Percentiles rank a stretch among this genome's conserved stretches.
Evolutionary conservation across 2,329 filamentous ascomycete species (phyloP).

Genomic region (Fonsecaea erecta): DNA sequence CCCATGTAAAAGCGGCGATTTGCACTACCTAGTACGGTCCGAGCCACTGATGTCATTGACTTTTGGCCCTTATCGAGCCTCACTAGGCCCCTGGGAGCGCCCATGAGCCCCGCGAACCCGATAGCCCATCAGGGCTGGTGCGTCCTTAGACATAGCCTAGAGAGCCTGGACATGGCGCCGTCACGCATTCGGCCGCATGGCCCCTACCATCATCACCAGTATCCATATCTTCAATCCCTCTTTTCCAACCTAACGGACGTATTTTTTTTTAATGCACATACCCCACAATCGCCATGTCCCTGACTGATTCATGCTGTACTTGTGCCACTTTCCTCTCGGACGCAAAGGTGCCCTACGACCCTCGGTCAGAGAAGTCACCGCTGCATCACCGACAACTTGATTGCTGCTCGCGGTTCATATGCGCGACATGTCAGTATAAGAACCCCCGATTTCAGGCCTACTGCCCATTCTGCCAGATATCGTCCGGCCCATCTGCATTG

Average conservation of each 20-base stretch:
- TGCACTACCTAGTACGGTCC: not conserved
- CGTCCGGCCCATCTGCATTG: slow-evolving; percentile 62
- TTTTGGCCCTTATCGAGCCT: not conserved
- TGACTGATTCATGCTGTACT: slow-evolving; percentile 63
- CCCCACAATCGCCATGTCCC: slow-evolving; percentile 12
- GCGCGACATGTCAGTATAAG: slow-evolving; percentile 68
- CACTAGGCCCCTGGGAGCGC: no score
- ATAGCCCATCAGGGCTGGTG: not conserved
- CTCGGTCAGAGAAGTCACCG: slow-evolving; percentile 65
- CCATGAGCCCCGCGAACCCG: not conserved
- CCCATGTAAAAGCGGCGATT: not conserved
- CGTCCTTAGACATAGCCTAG: not conserved
- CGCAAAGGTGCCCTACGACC: slow-evolving; percentile 57
- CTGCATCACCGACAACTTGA: slow-evolving; percentile 64
- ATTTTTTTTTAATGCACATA: not conserved
- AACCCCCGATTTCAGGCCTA: slow-evolving; percentile 71
- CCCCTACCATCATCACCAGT: not conserved
- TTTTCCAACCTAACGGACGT: not conserved
- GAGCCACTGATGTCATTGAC: not conserved
- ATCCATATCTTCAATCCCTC: not conserved
- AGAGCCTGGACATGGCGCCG: not conserved
- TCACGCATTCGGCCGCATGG: not conserved
- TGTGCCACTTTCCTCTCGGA: slow-evolving; percentile 67
- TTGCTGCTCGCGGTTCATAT: slow-evolving; percentile 74
- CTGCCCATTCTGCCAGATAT: slow-evolving; percentile 78